Conservation (phyloP, 768 basidiomycete genomes). For the Gloeophyllum trabeum region DNA sequence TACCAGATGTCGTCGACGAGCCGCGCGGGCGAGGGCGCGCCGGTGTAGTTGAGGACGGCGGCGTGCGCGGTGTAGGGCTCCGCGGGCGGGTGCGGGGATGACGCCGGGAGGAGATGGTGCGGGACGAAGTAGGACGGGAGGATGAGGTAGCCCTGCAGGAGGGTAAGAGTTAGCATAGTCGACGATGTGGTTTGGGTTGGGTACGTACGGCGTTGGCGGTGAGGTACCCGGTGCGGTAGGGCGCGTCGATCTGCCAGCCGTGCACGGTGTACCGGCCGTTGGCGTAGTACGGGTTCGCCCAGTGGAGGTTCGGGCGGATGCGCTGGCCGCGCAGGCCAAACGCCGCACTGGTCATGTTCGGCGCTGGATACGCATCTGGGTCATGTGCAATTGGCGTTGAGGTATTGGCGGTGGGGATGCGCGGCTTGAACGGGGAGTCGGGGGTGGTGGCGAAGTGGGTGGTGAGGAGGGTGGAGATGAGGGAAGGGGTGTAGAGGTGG, state of each 20-base stretch:
- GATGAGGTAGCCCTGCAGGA: background rate
- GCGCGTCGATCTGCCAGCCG: background rate
- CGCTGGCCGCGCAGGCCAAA: background rate
- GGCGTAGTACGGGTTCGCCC: background rate
- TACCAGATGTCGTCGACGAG: background rate
- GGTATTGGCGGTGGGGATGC: no score
- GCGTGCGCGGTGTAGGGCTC: background rate
- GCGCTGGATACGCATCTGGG: background rate
- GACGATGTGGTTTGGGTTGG: background rate
- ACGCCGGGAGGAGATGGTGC: background rate
- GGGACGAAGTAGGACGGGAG: background rate
- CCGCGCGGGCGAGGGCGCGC: background rate
- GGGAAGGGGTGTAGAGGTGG: background rate
- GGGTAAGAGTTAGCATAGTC: background rate
- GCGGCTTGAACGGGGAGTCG: no score
- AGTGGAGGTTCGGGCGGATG: background rate
- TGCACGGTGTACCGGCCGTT: background rate
- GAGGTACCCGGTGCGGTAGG: background rate
- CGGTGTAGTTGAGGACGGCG: background rate
- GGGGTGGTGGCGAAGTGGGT: no score
- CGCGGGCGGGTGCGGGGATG: background rate
- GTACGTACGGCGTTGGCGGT: background rate
- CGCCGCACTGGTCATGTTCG: background rate
- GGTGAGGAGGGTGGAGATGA: background rate
- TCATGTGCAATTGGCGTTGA: no score